Percentiles rank a stretch among this genome's conserved stretches.
phyloP scores from a whole-genome alignment of 2,329 filamentous ascomycete genomes.

The Parascedosporium putredinis region DNA sequence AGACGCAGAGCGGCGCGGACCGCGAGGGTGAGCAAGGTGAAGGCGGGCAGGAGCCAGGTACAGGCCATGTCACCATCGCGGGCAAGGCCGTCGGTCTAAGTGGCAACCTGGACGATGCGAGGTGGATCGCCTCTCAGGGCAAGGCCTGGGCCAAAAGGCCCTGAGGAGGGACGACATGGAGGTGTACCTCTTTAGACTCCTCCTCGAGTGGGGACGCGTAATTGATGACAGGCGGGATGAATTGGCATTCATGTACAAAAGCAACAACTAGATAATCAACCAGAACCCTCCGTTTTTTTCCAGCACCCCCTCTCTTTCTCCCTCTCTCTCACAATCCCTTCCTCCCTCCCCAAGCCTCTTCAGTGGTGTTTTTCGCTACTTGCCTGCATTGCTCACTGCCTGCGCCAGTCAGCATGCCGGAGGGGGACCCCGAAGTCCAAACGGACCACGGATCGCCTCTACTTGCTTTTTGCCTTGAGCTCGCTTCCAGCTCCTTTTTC shows the following conservation, averaged over 20 bases:
- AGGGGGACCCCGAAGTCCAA: too few species aligned
- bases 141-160: conserved; percentile 53
- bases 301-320: not conserved
- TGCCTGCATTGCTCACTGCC: too few species aligned
- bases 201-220: conserved; percentile 67
- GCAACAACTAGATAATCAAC: conserved; percentile 10
- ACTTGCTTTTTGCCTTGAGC: too few species aligned
- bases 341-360: not conserved
- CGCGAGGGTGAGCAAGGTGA: conserved; percentile 35
- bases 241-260: conserved; percentile 24
- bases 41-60: conserved; percentile 23
- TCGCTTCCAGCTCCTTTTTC: too few species aligned
- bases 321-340: not conserved
- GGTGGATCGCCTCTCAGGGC: conserved; percentile 57
- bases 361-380: not conserved
- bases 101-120: conserved; percentile 35
- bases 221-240: conserved; percentile 50
- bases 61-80: not conserved
- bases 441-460: too few species aligned
- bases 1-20: conserved; percentile 30
- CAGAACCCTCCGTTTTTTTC: not conserved
- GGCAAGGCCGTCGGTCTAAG: conserved; percentile 2
- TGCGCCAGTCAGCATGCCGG: too few species aligned
- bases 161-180: conserved; percentile 66
- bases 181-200: conserved; percentile 65